Evolutionary conservation across 1,284 basidiomycete genomes (phyloP), one percentile per base, ranked within the genome.

Genomic region (Moesziomyces sp.): DNA sequence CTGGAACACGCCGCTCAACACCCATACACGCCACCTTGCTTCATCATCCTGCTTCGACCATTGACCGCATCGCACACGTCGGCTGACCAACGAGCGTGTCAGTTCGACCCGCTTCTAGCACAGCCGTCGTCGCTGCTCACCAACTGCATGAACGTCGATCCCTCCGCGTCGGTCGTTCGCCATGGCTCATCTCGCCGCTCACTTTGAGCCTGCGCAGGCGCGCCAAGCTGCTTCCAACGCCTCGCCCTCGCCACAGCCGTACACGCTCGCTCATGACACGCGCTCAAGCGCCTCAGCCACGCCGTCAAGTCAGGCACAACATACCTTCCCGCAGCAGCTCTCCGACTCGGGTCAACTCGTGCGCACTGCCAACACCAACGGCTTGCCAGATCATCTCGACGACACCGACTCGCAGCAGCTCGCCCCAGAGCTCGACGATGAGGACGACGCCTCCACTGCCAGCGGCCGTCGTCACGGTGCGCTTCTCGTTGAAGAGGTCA

Each of bases 391-490:
- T 2, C 51, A 61, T 1, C 55, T 56, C 14, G 56, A 52, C 16
- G 67, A 72, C 16, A 54, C 62, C 9, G 72, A 76, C 28, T 24
- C 60, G 13, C 56, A 59, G 8, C 76, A 65, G 40, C 73, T 78
- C 30, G 53, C 54, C 1, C 56, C 59, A 3, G 66, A 69, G 26
- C 51, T 47, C 2, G 73, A 75, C 24, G 77, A 74, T 23, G 78
- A 77, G n/a, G 78, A 79, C 40, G 71, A 78, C 16, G 62, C 77
- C 1, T 74, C 70, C 7, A 81, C 76, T 2, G 77, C 77, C 21
- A 78, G 76, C 51, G 81, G 82, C 21, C 64, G 65, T 30, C 76
- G 82, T 3, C 82, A 83, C 46, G 82, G 82, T 46, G 77, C 77
- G 19, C 67, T 83, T 11, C 76, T 83, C 5, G 68, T 76, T 42